phyloP scores from a whole-genome alignment of 108 stramenopile genomes.

The Phaeodactylum tricornutum region DNA sequence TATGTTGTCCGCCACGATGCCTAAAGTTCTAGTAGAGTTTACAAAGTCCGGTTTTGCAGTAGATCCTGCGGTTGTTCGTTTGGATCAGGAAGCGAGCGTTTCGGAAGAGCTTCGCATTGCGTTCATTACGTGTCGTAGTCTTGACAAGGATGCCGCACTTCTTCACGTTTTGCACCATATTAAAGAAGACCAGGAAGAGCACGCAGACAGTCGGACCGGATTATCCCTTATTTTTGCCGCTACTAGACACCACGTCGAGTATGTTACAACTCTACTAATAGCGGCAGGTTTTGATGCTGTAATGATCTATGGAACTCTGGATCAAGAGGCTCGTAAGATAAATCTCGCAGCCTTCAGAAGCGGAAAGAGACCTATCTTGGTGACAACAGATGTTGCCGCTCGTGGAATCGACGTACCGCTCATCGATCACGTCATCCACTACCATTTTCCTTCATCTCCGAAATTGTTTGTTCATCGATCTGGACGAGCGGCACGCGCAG shows the following conservation, averaged over 20 bases:
- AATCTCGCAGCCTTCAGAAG: constrained; percentile 84
- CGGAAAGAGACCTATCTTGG: constrained; percentile 72
- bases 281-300: constrained; percentile 51
- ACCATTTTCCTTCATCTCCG: constrained; percentile 87
- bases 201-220: constrained; percentile 28
- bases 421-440: constrained; percentile 97
- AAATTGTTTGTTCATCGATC: constrained; percentile 95
- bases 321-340: constrained; percentile 79
- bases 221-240: constrained; percentile 91
- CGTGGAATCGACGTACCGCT: constrained; percentile 97
- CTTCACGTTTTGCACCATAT: constrained; percentile 88
- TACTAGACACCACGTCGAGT: constrained; percentile 96
- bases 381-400: constrained; percentile 98
- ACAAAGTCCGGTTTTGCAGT: constrained; percentile 86
- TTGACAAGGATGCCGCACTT: constrained; percentile 91
- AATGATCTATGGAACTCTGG: constrained; percentile 95
- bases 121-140: constrained; percentile 82
- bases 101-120: constrained; percentile 87
- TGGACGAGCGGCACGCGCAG: constrained; percentile 91
- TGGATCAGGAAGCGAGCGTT: constrained; percentile 92
- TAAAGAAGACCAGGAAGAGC: constrained; percentile 29
- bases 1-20: constrained; percentile 95
- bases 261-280: constrained; percentile 69
- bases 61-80: constrained; percentile 91
- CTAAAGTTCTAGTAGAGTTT: constrained; percentile 91